Percentiles rank a stretch among this genome's conserved stretches.
These are phyloP conservation scores for Acacia acuminata DNA, from an alignment of 306 rosid genomes.

Conservation along the genomic window DNA sequence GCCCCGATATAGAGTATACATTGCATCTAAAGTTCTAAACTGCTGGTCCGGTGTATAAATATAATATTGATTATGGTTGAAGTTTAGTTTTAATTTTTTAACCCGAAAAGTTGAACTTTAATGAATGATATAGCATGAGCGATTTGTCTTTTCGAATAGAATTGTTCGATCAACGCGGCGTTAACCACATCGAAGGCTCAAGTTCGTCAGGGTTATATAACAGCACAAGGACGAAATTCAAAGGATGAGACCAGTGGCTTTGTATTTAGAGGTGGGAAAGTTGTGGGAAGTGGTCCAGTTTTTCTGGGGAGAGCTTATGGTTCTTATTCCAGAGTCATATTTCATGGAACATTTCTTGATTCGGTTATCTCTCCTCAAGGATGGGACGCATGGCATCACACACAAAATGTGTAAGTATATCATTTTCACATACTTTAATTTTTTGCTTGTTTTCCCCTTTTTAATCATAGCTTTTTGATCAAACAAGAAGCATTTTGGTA, in stretches of 20 bases:
- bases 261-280: constrained; percentile 37
- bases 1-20: too few species aligned
- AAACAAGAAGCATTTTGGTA: too few species aligned
- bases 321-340: constrained; percentile 44
- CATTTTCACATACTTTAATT: neutral
- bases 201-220: constrained; percentile 27
- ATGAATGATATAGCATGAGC: neutral
- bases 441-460: too few species aligned
- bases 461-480: too few species aligned
- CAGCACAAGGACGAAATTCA: constrained; percentile 41
- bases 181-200: neutral
- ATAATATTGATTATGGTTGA: neutral
- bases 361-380: constrained; percentile 35
- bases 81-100: too few species aligned
- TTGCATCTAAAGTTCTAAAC: too few species aligned
- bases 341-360: constrained; percentile 15
- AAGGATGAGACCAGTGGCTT: constrained; percentile 35
- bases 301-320: constrained; percentile 50
- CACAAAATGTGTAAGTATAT: constrained; percentile 22
- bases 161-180: constrained; percentile 24
- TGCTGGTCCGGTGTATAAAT: too few species aligned
- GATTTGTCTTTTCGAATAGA: constrained; percentile 5
- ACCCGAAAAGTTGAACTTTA: neutral
- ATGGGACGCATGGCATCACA: constrained; percentile 38
- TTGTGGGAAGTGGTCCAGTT: constrained; percentile 19